These are phyloP conservation scores for Barnettozyma salicaria DNA, from an alignment of 805 yeast species.

Conservation along the genomic window DNA sequence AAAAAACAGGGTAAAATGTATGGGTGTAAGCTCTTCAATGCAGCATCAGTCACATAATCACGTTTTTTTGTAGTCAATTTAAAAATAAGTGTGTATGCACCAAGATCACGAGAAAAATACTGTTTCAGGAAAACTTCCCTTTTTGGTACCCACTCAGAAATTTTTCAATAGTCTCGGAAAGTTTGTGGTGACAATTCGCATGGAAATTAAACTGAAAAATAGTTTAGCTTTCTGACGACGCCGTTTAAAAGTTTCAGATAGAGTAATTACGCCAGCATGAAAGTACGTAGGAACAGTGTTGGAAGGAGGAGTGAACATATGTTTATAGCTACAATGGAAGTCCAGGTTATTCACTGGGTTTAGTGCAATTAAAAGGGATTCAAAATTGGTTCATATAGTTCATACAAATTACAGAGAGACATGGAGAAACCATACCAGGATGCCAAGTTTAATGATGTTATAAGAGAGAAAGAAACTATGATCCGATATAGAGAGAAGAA, in stretches of 20 bases:
- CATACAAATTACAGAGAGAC: too few species aligned
- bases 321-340: too few species aligned
- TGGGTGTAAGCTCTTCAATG: slow-evolving; percentile 1
- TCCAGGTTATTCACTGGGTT: too few species aligned
- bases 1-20: too few species aligned
- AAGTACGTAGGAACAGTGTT: slow-evolving; percentile 13
- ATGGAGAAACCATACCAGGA: too few species aligned
- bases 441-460: too few species aligned
- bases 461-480: too few species aligned
- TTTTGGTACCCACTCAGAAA: slow-evolving; percentile 22
- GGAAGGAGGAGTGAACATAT: too few species aligned
- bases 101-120: slow-evolving; percentile 1
- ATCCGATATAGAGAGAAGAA: too few species aligned
- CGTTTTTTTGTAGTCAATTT: not conserved
- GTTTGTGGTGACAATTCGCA: slow-evolving; percentile 11
- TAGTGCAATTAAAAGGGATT: too few species aligned
- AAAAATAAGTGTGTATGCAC: not conserved
- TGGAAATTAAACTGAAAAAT: slow-evolving; percentile 19
- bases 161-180: slow-evolving; percentile 7
- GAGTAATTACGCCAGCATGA: slow-evolving; percentile 12
- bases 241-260: slow-evolving; percentile 3
- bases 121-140: slow-evolving; percentile 11
- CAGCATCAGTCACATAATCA: too few species aligned
- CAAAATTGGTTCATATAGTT: too few species aligned
- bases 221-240: slow-evolving; percentile 12